phyloP scores from a whole-genome alignment of 805 yeast genomes.

The Pichia gijzeniarum region DNA sequence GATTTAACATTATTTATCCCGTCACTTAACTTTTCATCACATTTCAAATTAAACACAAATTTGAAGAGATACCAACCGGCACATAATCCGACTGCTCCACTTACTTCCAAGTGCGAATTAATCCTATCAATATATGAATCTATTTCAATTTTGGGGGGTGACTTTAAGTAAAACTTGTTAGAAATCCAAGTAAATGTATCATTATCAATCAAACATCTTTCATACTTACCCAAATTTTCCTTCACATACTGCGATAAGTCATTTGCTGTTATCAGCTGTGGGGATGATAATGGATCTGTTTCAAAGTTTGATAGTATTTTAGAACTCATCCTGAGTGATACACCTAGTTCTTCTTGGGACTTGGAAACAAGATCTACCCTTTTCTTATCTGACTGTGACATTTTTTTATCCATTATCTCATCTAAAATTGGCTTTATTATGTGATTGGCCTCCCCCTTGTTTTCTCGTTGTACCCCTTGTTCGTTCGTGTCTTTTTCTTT shows the following conservation, averaged over 20 bases:
- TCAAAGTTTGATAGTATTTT: conserved; percentile 27
- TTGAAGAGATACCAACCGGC: conserved; percentile 29
- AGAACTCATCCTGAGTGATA: conserved; percentile 24
- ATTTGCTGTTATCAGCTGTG: not conserved
- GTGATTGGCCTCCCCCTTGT: not conserved
- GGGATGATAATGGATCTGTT: not conserved
- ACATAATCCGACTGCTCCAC: conserved; percentile 28
- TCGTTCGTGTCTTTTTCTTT: not conserved
- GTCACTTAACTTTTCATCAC: conserved; percentile 11
- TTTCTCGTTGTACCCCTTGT: not conserved
- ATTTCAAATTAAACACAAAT: conserved; percentile 23
- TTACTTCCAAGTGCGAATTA: conserved; percentile 25
- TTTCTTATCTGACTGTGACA: not conserved
- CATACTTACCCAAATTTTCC: conserved; percentile 12
- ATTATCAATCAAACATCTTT: conserved; percentile 8
- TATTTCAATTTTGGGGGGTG: conserved; percentile 27
- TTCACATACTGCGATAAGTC: conserved; percentile 10
- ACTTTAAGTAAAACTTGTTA: conserved; percentile 27
- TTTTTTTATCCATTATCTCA: not conserved
- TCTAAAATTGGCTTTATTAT: not conserved
- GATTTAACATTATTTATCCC: conserved; percentile 10
- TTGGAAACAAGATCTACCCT: conserved; percentile 13
- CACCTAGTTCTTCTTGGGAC: conserved; percentile 25
- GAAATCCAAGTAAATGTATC: conserved; percentile 14
- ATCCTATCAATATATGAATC: conserved; percentile 28